These are phyloP conservation scores for Mucor piriformis DNA, from an alignment of 371 early-diverging fungal genomes.

Conservation along the genomic window DNA sequence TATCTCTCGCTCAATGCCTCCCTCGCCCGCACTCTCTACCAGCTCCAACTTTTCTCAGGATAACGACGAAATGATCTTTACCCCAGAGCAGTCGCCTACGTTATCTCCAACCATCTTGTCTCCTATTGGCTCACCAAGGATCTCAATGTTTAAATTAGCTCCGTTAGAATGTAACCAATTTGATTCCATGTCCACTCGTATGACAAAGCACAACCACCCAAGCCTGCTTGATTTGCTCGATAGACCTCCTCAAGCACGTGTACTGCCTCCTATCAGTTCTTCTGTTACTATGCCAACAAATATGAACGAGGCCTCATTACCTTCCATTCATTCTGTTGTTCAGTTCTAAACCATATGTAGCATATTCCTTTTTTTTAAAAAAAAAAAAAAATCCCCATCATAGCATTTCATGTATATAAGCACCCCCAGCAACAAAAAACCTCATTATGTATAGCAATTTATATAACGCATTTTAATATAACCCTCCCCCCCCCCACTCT, in stretches of 20 bases:
- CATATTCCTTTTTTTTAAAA: background rate
- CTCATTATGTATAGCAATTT: conserved; percentile 6
- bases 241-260: conserved; percentile 53
- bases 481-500: background rate
- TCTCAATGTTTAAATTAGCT: conserved; percentile 25
- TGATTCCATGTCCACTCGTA: conserved; percentile 8
- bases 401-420: background rate
- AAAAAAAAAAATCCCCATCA: too few relatives aligned
- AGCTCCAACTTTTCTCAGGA: conserved; percentile 35
- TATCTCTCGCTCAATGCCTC: conserved; percentile 28
- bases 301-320: conserved; percentile 15
- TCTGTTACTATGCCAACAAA: conserved; percentile 6
- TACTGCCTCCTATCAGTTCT: conserved; percentile 44
- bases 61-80: conserved; percentile 44
- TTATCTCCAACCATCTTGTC: conserved; percentile 29
- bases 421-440: background rate
- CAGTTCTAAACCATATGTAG: conserved; percentile 17
- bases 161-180: conserved; percentile 35
- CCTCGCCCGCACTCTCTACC: conserved; percentile 45
- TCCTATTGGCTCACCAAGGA: conserved; percentile 29
- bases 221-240: conserved; percentile 45
- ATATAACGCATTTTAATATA: conserved; percentile 5
- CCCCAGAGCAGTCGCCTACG: conserved; percentile 48
- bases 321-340: conserved; percentile 29
- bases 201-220: background rate